Evolutionary conservation across 2,329 filamentous ascomycete genomes (phyloP).

Genomic region (Pezicula radicicola): DNA sequence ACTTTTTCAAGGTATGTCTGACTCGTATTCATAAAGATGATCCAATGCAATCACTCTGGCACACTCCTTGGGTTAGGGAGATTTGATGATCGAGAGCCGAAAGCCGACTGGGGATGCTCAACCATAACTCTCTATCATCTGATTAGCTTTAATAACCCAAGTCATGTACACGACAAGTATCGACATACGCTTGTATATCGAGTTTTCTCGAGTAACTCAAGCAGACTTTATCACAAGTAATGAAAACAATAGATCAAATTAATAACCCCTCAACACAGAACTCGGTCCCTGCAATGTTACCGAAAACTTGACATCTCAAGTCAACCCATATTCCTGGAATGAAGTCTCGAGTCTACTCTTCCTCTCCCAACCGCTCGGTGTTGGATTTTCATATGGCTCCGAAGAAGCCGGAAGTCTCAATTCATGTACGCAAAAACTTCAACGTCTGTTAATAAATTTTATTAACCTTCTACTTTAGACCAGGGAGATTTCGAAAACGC

Average conservation of each 20-base stretch:
- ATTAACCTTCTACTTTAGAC: background rate
- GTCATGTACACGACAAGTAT: too few species aligned
- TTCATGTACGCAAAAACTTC: background rate
- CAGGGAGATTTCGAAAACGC: conserved; percentile 10
- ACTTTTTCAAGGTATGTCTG: conserved; percentile 36
- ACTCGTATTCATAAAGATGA: too few species aligned
- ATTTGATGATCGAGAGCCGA: too few species aligned
- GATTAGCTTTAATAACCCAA: too few species aligned
- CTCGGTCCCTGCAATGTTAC: conserved; percentile 38
- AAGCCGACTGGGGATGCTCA: too few species aligned
- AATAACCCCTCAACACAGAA: conserved; percentile 14
- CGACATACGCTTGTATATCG: too few species aligned
- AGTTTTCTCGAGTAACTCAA: too few species aligned
- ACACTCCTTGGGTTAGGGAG: too few species aligned
- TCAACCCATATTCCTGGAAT: conserved; percentile 62
- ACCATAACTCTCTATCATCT: too few species aligned
- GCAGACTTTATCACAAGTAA: too few species aligned
- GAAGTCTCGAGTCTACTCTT: conserved; percentile 49
- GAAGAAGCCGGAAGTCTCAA: conserved; percentile 22
- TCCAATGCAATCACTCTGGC: too few species aligned
- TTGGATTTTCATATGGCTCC: conserved; percentile 61
- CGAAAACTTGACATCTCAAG: conserved; percentile 24
- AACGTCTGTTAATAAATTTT: background rate
- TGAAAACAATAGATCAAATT: too few species aligned
- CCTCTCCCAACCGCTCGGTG: conserved; percentile 60